Percentiles rank a stretch among this genome's conserved stretches.
phyloP scores from a whole-genome alignment of 768 basidiomycete genomes.

The Xerocomellus dryophilus region DNA sequence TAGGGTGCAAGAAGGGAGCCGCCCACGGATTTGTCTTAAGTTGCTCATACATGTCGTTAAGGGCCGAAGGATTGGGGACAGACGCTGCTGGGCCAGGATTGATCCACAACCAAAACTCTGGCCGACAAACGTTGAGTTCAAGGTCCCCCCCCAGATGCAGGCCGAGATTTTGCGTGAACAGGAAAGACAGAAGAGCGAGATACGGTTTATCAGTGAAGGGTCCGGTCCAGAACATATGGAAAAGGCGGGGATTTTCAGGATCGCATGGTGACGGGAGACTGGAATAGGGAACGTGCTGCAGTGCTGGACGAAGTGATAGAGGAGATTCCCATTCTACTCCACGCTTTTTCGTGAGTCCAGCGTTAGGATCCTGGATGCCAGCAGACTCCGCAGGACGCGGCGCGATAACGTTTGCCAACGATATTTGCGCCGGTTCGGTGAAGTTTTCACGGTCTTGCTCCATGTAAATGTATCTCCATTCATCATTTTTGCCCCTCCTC shows the following conservation, averaged over 20 bases:
- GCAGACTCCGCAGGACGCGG: slow-evolving; percentile 30
- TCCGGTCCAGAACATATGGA: slow-evolving; percentile 99
- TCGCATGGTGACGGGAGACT: slow-evolving; percentile 69
- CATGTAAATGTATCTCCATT: slow-evolving; percentile 87
- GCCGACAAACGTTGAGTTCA: slow-evolving; percentile 59
- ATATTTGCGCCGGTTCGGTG: slow-evolving; percentile 34
- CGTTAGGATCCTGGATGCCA: slow-evolving; percentile 44
- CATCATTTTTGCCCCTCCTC: slow-evolving; percentile 70
- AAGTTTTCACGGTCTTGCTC: slow-evolving; percentile 52
- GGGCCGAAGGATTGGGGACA: slow-evolving; percentile 79
- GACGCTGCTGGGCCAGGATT: slow-evolving; percentile 95
- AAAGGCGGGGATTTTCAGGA: slow-evolving; percentile 78
- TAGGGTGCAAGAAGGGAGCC: slow-evolving; percentile 87
- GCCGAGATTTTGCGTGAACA: slow-evolving; percentile 93
- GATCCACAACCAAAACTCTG: slow-evolving; percentile 98
- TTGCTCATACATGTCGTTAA: slow-evolving; percentile 77
- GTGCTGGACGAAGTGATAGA: slow-evolving; percentile 45
- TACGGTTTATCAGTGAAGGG: slow-evolving; percentile 99
- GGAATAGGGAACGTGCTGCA: slow-evolving; percentile 55
- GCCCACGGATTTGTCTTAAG: slow-evolving; percentile 90
- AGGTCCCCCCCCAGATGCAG: slow-evolving; percentile 60
- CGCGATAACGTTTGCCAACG: slow-evolving; percentile 31
- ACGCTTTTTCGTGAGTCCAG: slow-evolving; percentile 55
- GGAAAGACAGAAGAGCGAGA: slow-evolving; percentile 88
- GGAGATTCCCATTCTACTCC: slow-evolving; percentile 59